Conservation (phyloP, 129 eudicot genomes). For the Lactuca saligna region DNA sequence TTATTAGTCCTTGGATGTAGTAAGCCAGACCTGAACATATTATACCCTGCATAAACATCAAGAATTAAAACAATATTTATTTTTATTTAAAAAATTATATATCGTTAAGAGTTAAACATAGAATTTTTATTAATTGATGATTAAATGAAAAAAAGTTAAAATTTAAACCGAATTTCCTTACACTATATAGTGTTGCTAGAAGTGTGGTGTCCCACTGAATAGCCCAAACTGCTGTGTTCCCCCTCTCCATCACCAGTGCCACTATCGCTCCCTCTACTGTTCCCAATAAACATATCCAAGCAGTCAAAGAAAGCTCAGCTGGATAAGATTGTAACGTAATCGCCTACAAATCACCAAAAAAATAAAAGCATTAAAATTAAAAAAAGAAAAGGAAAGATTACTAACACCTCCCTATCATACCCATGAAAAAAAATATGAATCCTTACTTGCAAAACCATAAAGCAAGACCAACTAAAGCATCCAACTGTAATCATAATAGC, state of each 20-base stretch:
- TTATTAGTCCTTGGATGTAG: slow-evolving; percentile 79
- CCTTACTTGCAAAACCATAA: slow-evolving; percentile 84
- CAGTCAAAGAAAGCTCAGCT: slow-evolving; percentile 91
- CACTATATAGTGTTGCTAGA: slow-evolving; percentile 78
- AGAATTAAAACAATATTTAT: not conserved
- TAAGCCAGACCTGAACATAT: slow-evolving; percentile 87
- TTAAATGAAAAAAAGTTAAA: not conserved
- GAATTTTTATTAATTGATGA: not conserved
- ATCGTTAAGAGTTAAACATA: too few species aligned
- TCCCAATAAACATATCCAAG: slow-evolving; percentile 89
- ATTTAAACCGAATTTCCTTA: slow-evolving; percentile 37
- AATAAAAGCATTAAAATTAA: not conserved
- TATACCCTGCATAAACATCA: slow-evolving; percentile 55
- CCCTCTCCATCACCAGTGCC: slow-evolving; percentile 81
- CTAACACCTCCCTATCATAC: not conserved
- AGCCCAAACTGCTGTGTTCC: slow-evolving; percentile 71
- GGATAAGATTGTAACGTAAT: slow-evolving; percentile 82
- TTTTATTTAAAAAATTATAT: too few species aligned
- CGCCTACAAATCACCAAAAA: slow-evolving; percentile 44
- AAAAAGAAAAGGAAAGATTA: too few species aligned
- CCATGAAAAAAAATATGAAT: not conserved
- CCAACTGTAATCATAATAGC: slow-evolving; percentile 70
- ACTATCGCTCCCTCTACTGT: slow-evolving; percentile 71
- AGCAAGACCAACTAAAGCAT: slow-evolving; percentile 85
- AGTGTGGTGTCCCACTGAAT: slow-evolving; percentile 73